phyloP scores from a whole-genome alignment of 768 basidiomycete genomes.

The Vararia minispora region DNA sequence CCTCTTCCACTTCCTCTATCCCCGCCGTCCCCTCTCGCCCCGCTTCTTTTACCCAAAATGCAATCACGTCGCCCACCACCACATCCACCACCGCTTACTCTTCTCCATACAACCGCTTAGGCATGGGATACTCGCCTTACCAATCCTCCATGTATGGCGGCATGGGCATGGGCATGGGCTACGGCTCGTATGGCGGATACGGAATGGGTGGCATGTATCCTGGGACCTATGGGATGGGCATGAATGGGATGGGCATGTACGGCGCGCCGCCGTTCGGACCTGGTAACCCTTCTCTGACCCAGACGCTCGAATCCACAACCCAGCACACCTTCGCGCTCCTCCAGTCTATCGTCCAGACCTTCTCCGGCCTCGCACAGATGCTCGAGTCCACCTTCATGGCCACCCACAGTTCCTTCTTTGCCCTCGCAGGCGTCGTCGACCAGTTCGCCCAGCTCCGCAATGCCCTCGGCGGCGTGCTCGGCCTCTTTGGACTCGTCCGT shows the following conservation, averaged over 20 bases:
- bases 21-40: conserved; percentile 56
- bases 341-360: conserved; percentile 92
- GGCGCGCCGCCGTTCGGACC: conserved; percentile 32
- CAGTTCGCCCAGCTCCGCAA: conserved; percentile 88
- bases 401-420: conserved; percentile 90
- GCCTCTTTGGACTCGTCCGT: conserved; percentile 79
- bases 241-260: conserved; percentile 29
- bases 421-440: conserved; percentile 93
- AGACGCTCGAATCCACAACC: conserved; percentile 82
- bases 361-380: conserved; percentile 92
- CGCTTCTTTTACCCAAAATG: conserved; percentile 27
- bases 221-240: conserved; percentile 29
- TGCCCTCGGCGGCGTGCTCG: conserved; percentile 87
- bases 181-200: conserved; percentile 17
- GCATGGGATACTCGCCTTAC: conserved; percentile 22
- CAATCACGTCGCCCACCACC: conserved; percentile 21
- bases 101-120: conserved; percentile 33
- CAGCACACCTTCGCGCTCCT: conserved; percentile 88
- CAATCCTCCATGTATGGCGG: conserved; percentile 37
- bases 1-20: conserved; percentile 11
- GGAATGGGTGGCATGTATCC: conserved; percentile 25
- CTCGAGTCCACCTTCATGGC: conserved; percentile 97
- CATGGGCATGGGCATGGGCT: conserved; percentile 25
- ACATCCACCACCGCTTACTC: conserved; percentile 23
- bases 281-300: conserved; percentile 58